phyloP scores from a whole-genome alignment of 2,329 filamentous ascomycete genomes.

The Microsporum canis region DNA sequence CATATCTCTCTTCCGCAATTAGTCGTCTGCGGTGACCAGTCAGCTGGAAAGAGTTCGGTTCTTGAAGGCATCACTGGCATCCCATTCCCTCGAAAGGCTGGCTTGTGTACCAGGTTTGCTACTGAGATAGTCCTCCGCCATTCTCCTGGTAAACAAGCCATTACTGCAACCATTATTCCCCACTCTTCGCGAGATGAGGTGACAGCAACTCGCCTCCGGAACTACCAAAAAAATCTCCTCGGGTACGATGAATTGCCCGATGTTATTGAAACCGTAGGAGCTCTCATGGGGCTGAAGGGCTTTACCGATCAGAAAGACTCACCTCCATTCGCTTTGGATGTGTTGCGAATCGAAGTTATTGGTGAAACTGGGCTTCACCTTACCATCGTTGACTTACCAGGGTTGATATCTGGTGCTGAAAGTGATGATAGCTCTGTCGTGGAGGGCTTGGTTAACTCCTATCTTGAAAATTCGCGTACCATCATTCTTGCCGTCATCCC shows the following conservation, averaged over 20 bases:
- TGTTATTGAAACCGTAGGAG: conserved; percentile 1
- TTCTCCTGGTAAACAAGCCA: conserved; percentile 3
- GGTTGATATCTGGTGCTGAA: conserved; percentile 30
- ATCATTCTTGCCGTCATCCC: conserved; percentile 37
- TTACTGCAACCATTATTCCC: conserved; percentile 25
- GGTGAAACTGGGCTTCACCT: conserved; percentile 32
- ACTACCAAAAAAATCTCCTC: not conserved
- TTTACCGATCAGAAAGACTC: not conserved
- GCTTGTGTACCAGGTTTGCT: conserved; percentile 28
- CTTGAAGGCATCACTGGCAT: conserved; percentile 20
- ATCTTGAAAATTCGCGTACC: conserved; percentile 31
- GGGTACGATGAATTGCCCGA: conserved; percentile 5
- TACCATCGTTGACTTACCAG: conserved; percentile 38
- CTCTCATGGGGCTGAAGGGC: conserved; percentile 5
- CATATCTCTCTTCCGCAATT: conserved; percentile 19
- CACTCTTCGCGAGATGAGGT: not conserved
- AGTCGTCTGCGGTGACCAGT: conserved; percentile 29
- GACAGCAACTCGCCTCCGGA: not conserved
- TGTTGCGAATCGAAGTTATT: conserved; percentile 34
- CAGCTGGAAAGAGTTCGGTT: conserved; percentile 21
- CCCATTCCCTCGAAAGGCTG: conserved; percentile 25
- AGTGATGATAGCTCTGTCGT: conserved; percentile 31
- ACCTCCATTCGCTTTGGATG: conserved; percentile 17
- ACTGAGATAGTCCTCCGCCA: conserved; percentile 33
- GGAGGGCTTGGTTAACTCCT: conserved; percentile 27